Conservation (phyloP, 1,284 basidiomycete genomes). For the Lentinula novae-zelandiae region DNA sequence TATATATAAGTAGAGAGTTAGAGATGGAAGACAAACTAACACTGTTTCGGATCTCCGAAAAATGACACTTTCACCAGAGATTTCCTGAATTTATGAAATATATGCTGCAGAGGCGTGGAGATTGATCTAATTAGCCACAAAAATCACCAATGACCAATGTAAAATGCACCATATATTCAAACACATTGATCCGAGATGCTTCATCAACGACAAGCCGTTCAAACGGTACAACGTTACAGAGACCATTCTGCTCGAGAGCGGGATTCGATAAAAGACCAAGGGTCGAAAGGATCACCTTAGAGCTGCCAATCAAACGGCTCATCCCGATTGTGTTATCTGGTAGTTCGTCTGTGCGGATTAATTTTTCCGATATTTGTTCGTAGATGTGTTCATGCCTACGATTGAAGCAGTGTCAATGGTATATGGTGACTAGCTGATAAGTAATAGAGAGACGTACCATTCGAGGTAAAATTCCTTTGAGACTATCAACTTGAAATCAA, state of each 20-base stretch:
- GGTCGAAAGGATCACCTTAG: conserved; percentile 37
- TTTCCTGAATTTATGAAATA: conserved; percentile 30
- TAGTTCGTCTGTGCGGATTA: conserved; percentile 37
- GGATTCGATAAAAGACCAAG: conserved; percentile 42
- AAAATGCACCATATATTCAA: conserved; percentile 36
- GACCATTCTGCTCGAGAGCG: conserved; percentile 24
- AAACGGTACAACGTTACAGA: conserved; percentile 34
- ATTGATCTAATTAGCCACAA: not conserved
- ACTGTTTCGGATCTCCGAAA: conserved; percentile 46
- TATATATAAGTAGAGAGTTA: not conserved
- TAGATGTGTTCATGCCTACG: conserved; percentile 48
- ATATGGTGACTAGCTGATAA: not conserved
- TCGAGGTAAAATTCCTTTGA: conserved; percentile 46
- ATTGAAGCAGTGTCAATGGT: not conserved
- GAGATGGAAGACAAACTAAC: conserved; percentile 24
- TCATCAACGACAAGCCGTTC: conserved; percentile 42
- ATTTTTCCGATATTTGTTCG: conserved; percentile 23
- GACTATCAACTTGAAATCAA: conserved; percentile 43
- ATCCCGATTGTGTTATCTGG: conserved; percentile 19
- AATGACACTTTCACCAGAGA: conserved; percentile 35
- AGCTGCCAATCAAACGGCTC: conserved; percentile 21
- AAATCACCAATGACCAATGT: conserved; percentile 13
- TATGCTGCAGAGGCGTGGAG: conserved; percentile 12
- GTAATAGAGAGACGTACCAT: conserved; percentile 31
- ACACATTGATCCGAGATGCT: conserved; percentile 43